Base-by-base conservation (phyloP, 805 yeast genomes). In the Saccharomycodes ludwigii region DNA sequence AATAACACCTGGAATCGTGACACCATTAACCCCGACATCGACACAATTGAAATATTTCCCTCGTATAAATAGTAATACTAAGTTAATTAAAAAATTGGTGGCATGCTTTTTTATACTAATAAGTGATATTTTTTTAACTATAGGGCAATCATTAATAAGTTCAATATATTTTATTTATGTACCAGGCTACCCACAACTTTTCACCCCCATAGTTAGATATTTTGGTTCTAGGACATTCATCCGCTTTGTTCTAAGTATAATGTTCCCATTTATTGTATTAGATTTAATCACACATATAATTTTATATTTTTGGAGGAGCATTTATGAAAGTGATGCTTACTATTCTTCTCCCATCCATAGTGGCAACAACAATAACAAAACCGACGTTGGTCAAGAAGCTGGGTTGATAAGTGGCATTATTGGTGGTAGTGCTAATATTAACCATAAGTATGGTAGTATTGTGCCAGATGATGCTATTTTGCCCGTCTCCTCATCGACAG, bases 151-250 rank as follows among this genome's bases (percentile, higher is more conserved):
- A 2, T 40, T 59, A 17, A 37, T 59, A 3, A 36, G 58, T 13
- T 59, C 65, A 20, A 57, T 60, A 10, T 54, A 61, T 32, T 60
- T 61, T 50, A 57, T 60, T 23, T 62, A 57, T 38, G 58, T 58
- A 2, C 63, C 62, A 3, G 55, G 50, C 2, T 51, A 60, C 25
- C 46, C 46, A 19, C 43, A 43, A 11, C 41, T 54, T 22, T 44
- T 50, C 27, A 52, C 63, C 10, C 41, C 48, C 4, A 36, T 41
- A 3, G 51, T 55, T 5, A 57, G 51, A 31, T 52, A 44, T 31
- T 59, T 48, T 38, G 65, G 59, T 14, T 46, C 50, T 27, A 52
- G 47, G 37, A 41, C 50, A 3, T 41, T 60, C 27, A 16, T 36
- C 11, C 27, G 37, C 15, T 62, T 58, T 35, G 26, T 54, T 11